Conservation (phyloP, 2,329 filamentous ascomycete species). For the Talaromyces rugulosus region DNA sequence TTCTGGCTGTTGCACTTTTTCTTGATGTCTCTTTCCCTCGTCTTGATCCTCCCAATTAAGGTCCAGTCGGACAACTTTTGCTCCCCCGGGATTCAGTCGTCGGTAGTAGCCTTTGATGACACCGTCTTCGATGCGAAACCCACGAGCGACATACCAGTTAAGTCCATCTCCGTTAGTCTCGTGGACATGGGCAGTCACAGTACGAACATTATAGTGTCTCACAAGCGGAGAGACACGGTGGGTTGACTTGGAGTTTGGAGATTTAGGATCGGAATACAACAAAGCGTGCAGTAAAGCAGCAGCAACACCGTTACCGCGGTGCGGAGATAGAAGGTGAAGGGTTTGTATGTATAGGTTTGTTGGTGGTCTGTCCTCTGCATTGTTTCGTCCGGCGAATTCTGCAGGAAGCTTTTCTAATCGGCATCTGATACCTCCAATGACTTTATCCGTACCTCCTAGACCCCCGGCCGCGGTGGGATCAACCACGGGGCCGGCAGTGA, state of each 20-base stretch:
- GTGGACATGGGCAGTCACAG: constrained; percentile 61
- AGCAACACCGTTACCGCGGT: constrained; percentile 55
- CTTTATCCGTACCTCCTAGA: constrained; percentile 35
- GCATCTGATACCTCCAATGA: constrained; percentile 48
- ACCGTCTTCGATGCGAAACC: constrained; percentile 49
- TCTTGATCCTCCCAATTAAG: constrained; percentile 27
- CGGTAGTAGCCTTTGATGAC: constrained; percentile 57
- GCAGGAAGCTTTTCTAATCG: constrained; percentile 36
- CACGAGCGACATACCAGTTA: constrained; percentile 57
- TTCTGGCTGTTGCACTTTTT: background rate
- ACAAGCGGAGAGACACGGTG: constrained; percentile 34
- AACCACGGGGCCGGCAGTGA: constrained; percentile 21
- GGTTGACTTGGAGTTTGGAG: constrained; percentile 4
- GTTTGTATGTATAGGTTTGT: constrained; percentile 59
- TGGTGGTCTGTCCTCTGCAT: constrained; percentile 14
- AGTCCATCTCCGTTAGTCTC: constrained; percentile 58
- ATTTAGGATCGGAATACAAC: constrained; percentile 21
- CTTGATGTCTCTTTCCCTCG: constrained; percentile 1
- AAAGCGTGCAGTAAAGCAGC: constrained; percentile 49
- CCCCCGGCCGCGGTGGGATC: constrained; percentile 11
- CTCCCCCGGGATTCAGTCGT: constrained; percentile 53
- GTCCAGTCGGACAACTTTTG: constrained; percentile 46
- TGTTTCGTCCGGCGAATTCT: constrained; percentile 12
- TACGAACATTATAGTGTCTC: constrained; percentile 47
- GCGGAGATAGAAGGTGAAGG: constrained; percentile 56